These are phyloP conservation scores for Fraxinus dipetala DNA, from an alignment of 305 asterid genomes.

Conservation along the genomic window DNA sequence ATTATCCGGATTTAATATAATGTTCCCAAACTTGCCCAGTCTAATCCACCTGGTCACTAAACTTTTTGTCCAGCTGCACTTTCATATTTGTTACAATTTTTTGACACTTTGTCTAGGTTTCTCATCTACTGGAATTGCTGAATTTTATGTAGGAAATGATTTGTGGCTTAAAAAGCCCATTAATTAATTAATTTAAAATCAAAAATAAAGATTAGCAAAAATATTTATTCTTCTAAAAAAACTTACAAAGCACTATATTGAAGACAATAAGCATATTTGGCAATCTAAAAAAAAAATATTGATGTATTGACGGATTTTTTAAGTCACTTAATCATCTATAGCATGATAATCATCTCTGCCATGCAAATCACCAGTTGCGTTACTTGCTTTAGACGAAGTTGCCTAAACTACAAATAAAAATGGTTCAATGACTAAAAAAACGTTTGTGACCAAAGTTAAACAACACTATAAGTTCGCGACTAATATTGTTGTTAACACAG, in stretches of 20 bases:
- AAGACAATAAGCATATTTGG: neutral
- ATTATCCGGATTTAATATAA: neutral
- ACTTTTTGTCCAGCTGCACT: neutral
- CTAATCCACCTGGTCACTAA: neutral
- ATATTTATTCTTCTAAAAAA: neutral
- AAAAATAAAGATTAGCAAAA: neutral
- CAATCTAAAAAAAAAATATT: neutral
- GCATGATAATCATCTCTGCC: neutral
- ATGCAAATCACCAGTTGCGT: neutral
- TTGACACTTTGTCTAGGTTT: neutral
- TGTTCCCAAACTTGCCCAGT: neutral
- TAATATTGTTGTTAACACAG: conserved; percentile 1
- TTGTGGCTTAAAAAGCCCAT: neutral
- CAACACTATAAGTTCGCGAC: neutral
- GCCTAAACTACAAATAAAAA: neutral
- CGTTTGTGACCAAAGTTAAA: neutral
- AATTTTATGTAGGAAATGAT: neutral
- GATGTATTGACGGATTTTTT: neutral
- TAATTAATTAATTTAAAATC: neutral
- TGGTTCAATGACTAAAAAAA: neutral
- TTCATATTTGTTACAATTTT: neutral
- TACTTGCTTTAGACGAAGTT: neutral
- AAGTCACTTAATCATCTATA: neutral
- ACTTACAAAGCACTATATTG: neutral
- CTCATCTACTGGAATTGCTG: neutral